Percentiles rank a stretch among this genome's conserved stretches.
Evolutionary conservation across 2,329 filamentous ascomycete genomes (phyloP).

Genomic region (Pyricularia grisea): DNA sequence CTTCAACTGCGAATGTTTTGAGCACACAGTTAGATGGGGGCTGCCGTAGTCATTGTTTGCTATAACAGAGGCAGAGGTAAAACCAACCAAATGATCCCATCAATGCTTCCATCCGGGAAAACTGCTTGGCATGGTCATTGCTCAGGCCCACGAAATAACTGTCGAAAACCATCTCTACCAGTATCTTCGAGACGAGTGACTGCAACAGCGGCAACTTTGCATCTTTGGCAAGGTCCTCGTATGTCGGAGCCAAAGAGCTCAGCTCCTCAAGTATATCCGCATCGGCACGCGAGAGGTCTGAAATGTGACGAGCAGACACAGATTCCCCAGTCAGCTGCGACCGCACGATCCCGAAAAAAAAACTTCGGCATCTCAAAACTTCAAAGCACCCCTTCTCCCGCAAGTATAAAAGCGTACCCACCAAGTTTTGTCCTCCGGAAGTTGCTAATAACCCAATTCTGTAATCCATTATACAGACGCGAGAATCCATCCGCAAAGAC

Average conservation of each 20-base stretch:
- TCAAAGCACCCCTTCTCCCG: background rate
- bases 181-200: conserved; percentile 47
- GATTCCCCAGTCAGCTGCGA: background rate
- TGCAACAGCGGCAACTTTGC: conserved; percentile 55
- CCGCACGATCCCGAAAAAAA: background rate
- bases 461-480: conserved; percentile 54
- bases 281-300: conserved; percentile 34
- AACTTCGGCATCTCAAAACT: background rate
- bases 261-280: conserved; percentile 33
- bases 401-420: conserved; percentile 18
- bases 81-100: conserved; percentile 31
- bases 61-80: background rate
- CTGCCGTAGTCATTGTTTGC: background rate
- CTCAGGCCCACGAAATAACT: conserved; percentile 56
- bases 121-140: conserved; percentile 38
- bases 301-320: background rate
- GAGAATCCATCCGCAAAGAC: conserved; percentile 54
- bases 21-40: conserved; percentile 30
- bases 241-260: conserved; percentile 44
- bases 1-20: conserved; percentile 26
- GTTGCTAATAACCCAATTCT: conserved; percentile 66
- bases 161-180: conserved; percentile 53
- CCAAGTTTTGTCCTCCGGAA: conserved; percentile 54
- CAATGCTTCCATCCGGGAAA: conserved; percentile 38
- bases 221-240: conserved; percentile 40